These are phyloP conservation scores for Dothideomycetes sp. DNA, from an alignment of 2,329 filamentous ascomycete genomes.

Conservation along the genomic window DNA sequence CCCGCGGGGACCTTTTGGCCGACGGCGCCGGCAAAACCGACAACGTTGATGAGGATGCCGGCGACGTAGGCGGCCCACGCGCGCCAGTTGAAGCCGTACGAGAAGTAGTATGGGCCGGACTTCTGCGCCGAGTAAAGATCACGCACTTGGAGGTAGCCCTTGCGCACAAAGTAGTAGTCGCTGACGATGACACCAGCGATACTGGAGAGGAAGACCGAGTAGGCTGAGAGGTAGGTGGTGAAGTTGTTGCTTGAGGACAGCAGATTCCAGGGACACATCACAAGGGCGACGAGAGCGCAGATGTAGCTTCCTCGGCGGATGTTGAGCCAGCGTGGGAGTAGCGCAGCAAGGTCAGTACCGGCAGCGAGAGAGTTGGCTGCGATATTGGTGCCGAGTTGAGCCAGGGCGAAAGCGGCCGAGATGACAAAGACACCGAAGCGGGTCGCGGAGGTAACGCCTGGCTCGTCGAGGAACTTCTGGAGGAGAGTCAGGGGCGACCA, in stretches of 20 bases:
- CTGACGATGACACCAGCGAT: slow-evolving; percentile 85
- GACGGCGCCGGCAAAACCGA: slow-evolving; percentile 78
- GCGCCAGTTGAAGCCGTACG: slow-evolving; percentile 66
- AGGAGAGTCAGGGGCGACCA: slow-evolving; percentile 31
- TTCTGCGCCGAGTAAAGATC: slow-evolving; percentile 66
- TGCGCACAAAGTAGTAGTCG: slow-evolving; percentile 81
- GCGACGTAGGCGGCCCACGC: slow-evolving; percentile 72
- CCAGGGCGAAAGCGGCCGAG: slow-evolving; percentile 29
- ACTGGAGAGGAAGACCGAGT: slow-evolving; percentile 83
- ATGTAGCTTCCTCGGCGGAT: slow-evolving; percentile 83
- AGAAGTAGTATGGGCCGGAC: slow-evolving; percentile 62
- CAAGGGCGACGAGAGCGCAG: slow-evolving; percentile 66
- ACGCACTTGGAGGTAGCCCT: slow-evolving; percentile 67
- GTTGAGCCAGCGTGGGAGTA: slow-evolving; percentile 41
- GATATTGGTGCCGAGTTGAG: slow-evolving; percentile 39
- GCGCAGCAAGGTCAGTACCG: slow-evolving; percentile 40
- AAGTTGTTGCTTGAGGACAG: slow-evolving; percentile 65
- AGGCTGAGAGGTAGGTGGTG: slow-evolving; percentile 82
- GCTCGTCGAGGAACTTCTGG: slow-evolving; percentile 24
- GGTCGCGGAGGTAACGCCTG: slow-evolving; percentile 22
- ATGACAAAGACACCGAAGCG: slow-evolving; percentile 35
- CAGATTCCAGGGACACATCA: slow-evolving; percentile 80
- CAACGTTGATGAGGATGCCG: slow-evolving; percentile 81
- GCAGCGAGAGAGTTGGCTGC: slow-evolving; percentile 39
- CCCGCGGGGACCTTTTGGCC: slow-evolving; percentile 61